These are phyloP conservation scores for Pleurotus tuber-regium DNA, from an alignment of 768 basidiomycete genomes.

Conservation along the genomic window DNA sequence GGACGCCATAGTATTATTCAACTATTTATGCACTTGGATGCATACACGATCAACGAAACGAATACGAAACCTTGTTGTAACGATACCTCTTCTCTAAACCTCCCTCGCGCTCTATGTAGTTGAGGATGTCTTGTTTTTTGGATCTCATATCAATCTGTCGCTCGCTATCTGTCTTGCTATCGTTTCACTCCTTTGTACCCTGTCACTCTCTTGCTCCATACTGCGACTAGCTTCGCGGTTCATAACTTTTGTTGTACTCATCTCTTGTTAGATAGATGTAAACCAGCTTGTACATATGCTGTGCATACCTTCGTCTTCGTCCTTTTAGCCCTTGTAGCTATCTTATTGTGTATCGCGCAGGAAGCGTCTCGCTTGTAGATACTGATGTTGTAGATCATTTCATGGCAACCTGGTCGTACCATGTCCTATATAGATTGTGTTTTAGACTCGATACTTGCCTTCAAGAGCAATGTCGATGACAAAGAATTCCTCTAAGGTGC, in stretches of 20 bases:
- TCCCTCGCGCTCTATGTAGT: neutral
- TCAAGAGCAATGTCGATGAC: no score
- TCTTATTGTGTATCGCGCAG: no score
- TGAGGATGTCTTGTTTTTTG: neutral
- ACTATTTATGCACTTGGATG: neutral
- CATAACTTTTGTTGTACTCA: neutral
- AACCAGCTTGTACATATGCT: no score
- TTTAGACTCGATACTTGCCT: no score
- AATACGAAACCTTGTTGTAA: neutral
- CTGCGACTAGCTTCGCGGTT: neutral
- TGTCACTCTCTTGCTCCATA: neutral
- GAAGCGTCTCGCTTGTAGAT: no score
- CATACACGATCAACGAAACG: neutral
- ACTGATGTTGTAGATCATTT: no score
- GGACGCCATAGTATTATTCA: neutral
- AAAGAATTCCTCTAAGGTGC: no score
- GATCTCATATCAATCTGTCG: neutral
- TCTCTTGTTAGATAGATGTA: no score
- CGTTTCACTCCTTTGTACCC: neutral
- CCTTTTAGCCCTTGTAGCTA: no score
- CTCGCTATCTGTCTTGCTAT: conserved; percentile 1
- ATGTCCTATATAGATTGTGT: no score
- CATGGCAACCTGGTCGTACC: no score
- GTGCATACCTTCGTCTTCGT: no score
- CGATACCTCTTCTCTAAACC: neutral